Conservation (phyloP, 1,284 basidiomycete genomes). For the Apiotrichum veenhuisii region DNA sequence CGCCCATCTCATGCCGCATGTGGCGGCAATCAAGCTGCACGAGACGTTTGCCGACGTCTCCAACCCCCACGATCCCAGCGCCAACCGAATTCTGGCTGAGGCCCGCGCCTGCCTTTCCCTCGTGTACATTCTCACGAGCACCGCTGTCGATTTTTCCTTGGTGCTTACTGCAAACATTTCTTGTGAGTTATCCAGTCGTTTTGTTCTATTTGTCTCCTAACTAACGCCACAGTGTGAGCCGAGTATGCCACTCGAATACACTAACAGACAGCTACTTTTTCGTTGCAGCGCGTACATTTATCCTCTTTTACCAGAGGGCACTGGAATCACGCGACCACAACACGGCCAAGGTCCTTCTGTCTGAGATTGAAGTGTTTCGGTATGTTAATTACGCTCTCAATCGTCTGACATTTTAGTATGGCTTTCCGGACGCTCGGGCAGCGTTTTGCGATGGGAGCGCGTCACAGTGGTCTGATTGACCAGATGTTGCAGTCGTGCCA, state of each 20-base stretch:
- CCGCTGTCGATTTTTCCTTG: constrained; percentile 29
- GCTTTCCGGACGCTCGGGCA: constrained; percentile 20
- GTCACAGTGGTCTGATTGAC: constrained; percentile 30
- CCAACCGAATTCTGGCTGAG: constrained; percentile 26
- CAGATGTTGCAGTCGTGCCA: constrained; percentile 14
- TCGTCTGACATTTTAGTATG: constrained; percentile 13
- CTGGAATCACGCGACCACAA: constrained; percentile 23
- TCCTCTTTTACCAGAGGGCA: constrained; percentile 34
- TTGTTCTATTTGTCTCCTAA: too few species aligned
- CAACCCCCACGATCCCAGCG: constrained; percentile 26
- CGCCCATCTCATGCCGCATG: constrained; percentile 32
- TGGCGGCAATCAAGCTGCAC: constrained; percentile 39
- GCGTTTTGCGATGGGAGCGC: constrained; percentile 27
- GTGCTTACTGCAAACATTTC: constrained; percentile 27
- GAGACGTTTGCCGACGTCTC: constrained; percentile 38
- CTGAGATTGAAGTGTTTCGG: constrained; percentile 41
- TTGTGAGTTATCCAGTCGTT: constrained; percentile 20
- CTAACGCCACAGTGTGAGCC: not conserved
- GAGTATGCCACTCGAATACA: not conserved
- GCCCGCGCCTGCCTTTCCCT: constrained; percentile 31
- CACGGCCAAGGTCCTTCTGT: constrained; percentile 20
- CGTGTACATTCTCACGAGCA: constrained; percentile 30
- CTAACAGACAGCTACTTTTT: constrained; percentile 24
- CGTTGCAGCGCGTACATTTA: constrained; percentile 30
- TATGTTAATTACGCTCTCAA: constrained; percentile 1